These are phyloP conservation scores for Cynanchum wilfordii DNA, from an alignment of 257 asterid species.

Conservation along the genomic window DNA sequence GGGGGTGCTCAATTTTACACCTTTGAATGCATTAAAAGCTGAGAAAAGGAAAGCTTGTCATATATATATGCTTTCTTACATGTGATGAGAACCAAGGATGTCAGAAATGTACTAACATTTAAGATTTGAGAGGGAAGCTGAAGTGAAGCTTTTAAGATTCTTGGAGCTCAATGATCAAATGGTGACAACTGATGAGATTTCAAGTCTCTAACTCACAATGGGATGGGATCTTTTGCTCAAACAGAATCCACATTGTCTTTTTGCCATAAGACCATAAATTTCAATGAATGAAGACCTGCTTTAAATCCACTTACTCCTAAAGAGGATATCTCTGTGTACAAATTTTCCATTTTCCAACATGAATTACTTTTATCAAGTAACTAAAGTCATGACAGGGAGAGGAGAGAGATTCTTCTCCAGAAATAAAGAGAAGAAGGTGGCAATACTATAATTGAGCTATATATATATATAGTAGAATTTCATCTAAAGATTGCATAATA, in stretches of 20 bases:
- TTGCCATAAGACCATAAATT: neutral
- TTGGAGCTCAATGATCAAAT: no score
- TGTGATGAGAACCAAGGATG: constrained; percentile 1
- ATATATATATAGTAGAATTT: neutral
- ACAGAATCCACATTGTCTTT: neutral
- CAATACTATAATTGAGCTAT: neutral
- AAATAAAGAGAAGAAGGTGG: neutral
- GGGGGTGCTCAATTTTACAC: neutral
- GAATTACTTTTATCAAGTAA: neutral
- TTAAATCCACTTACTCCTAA: neutral
- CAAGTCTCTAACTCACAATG: neutral
- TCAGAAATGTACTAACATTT: neutral
- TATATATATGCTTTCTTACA: neutral
- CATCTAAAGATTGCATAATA: neutral
- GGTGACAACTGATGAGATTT: no score
- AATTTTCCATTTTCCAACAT: neutral
- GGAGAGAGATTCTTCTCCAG: neutral
- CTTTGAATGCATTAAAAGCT: neutral
- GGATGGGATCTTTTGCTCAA: neutral
- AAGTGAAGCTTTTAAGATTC: neutral
- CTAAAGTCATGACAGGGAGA: neutral
- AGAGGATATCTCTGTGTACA: neutral
- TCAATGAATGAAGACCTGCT: neutral
- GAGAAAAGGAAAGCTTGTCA: neutral
- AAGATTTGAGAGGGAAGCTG: neutral